A percentile compares a stretch with the other conserved stretches of the same genome.
These are phyloP conservation scores for Yarrowia osloensis DNA, from an alignment of 805 yeast species.

Conservation along the genomic window DNA sequence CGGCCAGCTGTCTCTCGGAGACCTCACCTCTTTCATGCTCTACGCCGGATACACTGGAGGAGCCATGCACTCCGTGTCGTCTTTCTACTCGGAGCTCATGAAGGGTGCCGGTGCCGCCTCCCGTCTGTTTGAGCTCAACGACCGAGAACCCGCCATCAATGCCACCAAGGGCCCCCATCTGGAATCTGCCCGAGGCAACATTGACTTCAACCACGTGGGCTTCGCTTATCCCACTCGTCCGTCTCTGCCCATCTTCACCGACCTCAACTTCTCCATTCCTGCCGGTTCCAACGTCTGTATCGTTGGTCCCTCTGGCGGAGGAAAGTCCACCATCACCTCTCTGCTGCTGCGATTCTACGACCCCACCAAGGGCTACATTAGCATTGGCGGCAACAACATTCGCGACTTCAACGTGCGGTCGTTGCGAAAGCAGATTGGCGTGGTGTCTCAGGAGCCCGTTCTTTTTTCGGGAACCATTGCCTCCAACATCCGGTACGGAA, in stretches of 20 bases:
- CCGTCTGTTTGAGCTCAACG: conserved; percentile 82
- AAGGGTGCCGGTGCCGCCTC: conserved; percentile 97
- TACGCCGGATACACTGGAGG: conserved; percentile 92
- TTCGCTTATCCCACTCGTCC: conserved; percentile 87
- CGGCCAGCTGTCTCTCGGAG: conserved; percentile 83
- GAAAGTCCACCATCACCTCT: conserved; percentile 86
- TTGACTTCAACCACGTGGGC: conserved; percentile 61
- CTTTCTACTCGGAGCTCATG: conserved; percentile 91
- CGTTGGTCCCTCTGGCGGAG: conserved; percentile 97
- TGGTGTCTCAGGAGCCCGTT: conserved; percentile 91
- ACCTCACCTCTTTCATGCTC: conserved; percentile 89
- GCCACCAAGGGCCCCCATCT: conserved; percentile 58
- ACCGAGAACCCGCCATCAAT: conserved; percentile 69
- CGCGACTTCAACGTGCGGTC: conserved; percentile 67
- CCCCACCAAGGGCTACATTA: conserved; percentile 63
- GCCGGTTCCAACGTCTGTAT: conserved; percentile 90
- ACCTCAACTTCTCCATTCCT: conserved; percentile 59
- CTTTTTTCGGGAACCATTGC: conserved; percentile 81
- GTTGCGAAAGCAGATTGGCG: conserved; percentile 75
- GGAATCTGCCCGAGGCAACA: conserved; percentile 43
- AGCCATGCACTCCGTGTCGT: conserved; percentile 88
- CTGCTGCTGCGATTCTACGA: conserved; percentile 82
- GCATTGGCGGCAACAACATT: conserved; percentile 65
- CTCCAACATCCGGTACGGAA: conserved; percentile 81
- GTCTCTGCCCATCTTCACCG: conserved; percentile 63